These are phyloP conservation scores for Boletus reticulatus DNA, from an alignment of 768 basidiomycete genomes.

Conservation along the genomic window DNA sequence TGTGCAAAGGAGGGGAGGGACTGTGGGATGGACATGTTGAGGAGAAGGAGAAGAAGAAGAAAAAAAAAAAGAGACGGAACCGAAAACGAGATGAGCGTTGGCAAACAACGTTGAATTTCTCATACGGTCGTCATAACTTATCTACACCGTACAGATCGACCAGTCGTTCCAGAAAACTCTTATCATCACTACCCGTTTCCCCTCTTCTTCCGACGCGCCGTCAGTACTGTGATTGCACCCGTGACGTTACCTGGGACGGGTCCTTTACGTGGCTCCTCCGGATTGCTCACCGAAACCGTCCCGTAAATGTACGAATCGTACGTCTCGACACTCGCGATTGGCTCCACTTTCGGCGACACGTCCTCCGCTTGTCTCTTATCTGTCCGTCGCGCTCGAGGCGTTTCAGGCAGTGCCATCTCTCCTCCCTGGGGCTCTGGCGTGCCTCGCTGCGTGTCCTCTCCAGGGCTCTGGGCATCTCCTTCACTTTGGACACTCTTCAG, in stretches of 20 bases:
- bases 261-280: conserved; percentile 29
- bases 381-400: conserved; percentile 44
- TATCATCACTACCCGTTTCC: conserved; percentile 9
- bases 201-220: conserved; percentile 57
- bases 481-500: conserved; percentile 33
- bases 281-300: conserved; percentile 49
- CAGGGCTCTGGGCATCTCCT: conserved; percentile 10
- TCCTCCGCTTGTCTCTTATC: conserved; percentile 34
- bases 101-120: background rate
- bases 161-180: background rate
- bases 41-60: background rate
- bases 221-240: conserved; percentile 50
- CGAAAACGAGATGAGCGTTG: conserved; percentile 7
- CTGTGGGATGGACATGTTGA: conserved; percentile 47
- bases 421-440: conserved; percentile 41
- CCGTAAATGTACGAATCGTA: conserved; percentile 64
- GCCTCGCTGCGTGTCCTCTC: conserved; percentile 29
- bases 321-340: conserved; percentile 57
- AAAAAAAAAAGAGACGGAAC: conserved; percentile 11
- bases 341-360: conserved; percentile 65
- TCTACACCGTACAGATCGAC: background rate
- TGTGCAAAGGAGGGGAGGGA: conserved; percentile 80
- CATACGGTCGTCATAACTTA: background rate
- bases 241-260: conserved; percentile 10
- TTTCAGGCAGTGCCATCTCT: conserved; percentile 31